Evolutionary conservation across 108 stramenopile species (phyloP), one percentile per base, ranked within the genome.

Genomic region (Skeletonema grethae): DNA sequence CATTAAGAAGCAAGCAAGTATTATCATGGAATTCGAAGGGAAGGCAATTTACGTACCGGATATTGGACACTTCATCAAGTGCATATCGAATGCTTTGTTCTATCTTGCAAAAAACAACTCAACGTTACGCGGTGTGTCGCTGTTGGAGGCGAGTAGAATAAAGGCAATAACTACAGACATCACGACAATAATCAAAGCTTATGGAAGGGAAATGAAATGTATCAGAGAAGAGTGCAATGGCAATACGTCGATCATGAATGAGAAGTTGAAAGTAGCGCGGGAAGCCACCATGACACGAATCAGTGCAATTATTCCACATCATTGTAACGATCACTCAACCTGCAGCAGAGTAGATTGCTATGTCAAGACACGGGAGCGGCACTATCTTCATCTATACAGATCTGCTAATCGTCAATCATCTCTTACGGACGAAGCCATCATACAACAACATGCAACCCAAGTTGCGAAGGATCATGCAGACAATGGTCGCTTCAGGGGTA

Each of bases 51-150:
- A 65, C 45, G 4, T 65, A 4, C 63, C 63, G 3, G 63, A 65
- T 16, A 45, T 65, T 50, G 63, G 63, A 0, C 63, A 65, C 31
- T 65, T 65, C 63, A 65, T 65, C 63, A 65, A 65, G 45, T 65
- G 63, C 43, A 65, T 65, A 43, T 55, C 50, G 0, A 65, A 65
- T 16, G 63, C 41, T 13, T 11, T 65, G 12, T 48, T 13, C n/a
- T 13, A 12, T 13, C 63, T 65, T 25, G 63, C 63, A 12, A 5
- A 4, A 12, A 16, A 48, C 4, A 13, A 65, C 11, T 22, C 63
- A 15, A 15, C 15, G 4, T 50, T 65, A 25, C 45, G 53, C 1
- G 63, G 63, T 43, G 46, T 50, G 0, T 1, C 50, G 15, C n/a
- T 65, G 4, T 5, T 65, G 11, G 53, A 65, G 25, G 39, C 63